phyloP scores from a whole-genome alignment of 2,329 filamentous ascomycete genomes.

The Fusarium sp. region DNA sequence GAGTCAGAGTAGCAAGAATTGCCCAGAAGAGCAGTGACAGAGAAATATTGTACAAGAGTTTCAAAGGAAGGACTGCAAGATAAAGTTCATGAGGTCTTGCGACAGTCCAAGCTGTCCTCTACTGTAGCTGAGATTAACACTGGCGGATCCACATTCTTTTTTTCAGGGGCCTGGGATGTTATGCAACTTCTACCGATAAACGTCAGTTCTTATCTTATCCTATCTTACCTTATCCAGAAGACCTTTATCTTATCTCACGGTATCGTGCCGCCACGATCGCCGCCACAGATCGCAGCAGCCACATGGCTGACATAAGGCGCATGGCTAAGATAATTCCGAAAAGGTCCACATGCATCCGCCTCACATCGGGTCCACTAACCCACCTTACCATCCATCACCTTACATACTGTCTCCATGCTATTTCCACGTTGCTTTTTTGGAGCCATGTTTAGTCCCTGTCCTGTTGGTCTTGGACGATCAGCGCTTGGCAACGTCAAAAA shows the following conservation, averaged over 20 bases:
- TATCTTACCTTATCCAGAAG: not conserved
- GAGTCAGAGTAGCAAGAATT: not conserved
- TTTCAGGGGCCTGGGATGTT: conserved; percentile 45
- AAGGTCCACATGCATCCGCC: conserved; percentile 12
- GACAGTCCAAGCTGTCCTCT: conserved; percentile 46
- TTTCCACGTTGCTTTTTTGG: conserved; percentile 30
- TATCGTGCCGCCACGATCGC: not conserved
- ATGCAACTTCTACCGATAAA: conserved; percentile 4
- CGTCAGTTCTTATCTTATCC: conserved; percentile 17
- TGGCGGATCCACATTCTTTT: conserved; percentile 32
- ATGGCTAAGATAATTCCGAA: not conserved
- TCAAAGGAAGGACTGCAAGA: conserved; percentile 30
- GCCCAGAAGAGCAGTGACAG: conserved; percentile 13
- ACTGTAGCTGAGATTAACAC: conserved; percentile 33
- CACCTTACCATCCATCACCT: conserved; percentile 3
- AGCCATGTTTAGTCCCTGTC: conserved; percentile 3
- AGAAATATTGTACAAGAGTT: not conserved
- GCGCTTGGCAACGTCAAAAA: conserved; percentile 10
- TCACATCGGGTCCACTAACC: conserved; percentile 1
- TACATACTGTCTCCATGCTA: conserved; percentile 7
- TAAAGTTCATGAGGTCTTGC: conserved; percentile 37
- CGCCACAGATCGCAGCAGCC: not conserved
- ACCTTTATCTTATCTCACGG: not conserved
- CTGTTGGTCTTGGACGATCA: conserved; percentile 29
- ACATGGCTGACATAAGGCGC: not conserved